Evolutionary conservation across 768 basidiomycete genomes (phyloP), one percentile per base, ranked within the genome.

Genomic region (Kwoniella mangroviensis): DNA sequence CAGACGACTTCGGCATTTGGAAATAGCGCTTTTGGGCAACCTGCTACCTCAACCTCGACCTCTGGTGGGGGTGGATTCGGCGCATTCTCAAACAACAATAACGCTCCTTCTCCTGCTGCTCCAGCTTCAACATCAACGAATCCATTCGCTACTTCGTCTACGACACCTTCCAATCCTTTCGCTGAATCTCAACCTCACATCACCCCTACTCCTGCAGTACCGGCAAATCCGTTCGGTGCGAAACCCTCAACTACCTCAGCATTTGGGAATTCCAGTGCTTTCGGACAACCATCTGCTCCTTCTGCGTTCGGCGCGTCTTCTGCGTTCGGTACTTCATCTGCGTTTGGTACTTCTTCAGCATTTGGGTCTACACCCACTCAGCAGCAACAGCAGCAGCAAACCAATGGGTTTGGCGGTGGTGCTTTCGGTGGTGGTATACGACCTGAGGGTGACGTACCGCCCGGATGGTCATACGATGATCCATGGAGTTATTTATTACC

Each of bases 381-480:
- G 34, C 34, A 34, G 34, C 34, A 26, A 4, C 26, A 26, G 26
- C 26, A 34, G 34, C 34, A 34, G 53, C 51, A n/a, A 4, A 17
- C 5, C 19, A 52, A n/a, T 54, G 62, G 11, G 6, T 60, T 60
- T n/a, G 58, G 58, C 10, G n/a, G 24, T 17, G 21, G 41, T n/a
- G 40, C 28, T n/a, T 60, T 42, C 21, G 58, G 58, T 41, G 34
- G 17, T 4, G 41, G 9, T 26, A 15, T 60, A 60, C 61, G 52
- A 42, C 26, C 41, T 17, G 2, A 55, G 28, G 63, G 62, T 12
- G 42, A 57, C 17, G 63, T 68, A n/a, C 72, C 72, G 2, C 69
- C 63, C 2, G 75, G 75, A 9, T 77, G 75, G 75, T 68, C 63
- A 12, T 73, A 67, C 22, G 75, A 77, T 53, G 75, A 77, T 71